Evolutionary conservation across 805 yeast species (phyloP), one percentile per base, ranked within the genome.

Genomic region (Myxozyma neotropica): DNA sequence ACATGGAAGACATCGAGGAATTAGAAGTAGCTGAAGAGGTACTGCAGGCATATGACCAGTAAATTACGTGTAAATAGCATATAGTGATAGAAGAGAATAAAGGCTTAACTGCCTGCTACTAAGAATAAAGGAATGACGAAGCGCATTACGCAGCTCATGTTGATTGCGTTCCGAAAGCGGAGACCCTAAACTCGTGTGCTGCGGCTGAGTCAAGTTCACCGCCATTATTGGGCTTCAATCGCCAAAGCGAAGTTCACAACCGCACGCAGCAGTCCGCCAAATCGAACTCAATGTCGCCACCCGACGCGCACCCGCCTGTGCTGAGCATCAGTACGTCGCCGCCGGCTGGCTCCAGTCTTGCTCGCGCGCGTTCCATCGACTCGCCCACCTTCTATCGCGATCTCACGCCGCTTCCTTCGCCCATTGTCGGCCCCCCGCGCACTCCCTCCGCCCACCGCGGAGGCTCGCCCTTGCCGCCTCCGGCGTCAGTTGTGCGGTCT

Each of bases 401-500:
- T 47, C 59, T 66, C 36, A 66, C 69, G 12, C 69, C 69, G 13
- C 57, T 66, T 19, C 69, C 69, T 6, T 66, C 69, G 19, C 69
- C 69, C 5, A 48, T 63, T 46, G 66, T 66, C 36, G 40, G 63
- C 33, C 24, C 48, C 48, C 23, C 55, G 4, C 44, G 58, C 57
- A 29, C 47, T 47, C 4, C 43, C 53, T 17, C 61, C 55, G 45
- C n/a, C n/a, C n/a, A n/a, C 15, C 63, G 17, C 19, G 39, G 35
- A 4, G 31, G 46, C 7, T 38, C 39, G 24, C 54, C 46, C 4
- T 43, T 35, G 8, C 51, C 59, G 24, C 36, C 33, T 19, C 35
- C 57, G 12, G 45, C 52, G 23, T 31, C 43, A 12, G 33, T 42
- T 24, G 26, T 19, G 15, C 24, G 42, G 12, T 42, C 55, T 12